Conservation (phyloP, 352 stramenopile species). For the Globisporangium emineosum region DNA sequence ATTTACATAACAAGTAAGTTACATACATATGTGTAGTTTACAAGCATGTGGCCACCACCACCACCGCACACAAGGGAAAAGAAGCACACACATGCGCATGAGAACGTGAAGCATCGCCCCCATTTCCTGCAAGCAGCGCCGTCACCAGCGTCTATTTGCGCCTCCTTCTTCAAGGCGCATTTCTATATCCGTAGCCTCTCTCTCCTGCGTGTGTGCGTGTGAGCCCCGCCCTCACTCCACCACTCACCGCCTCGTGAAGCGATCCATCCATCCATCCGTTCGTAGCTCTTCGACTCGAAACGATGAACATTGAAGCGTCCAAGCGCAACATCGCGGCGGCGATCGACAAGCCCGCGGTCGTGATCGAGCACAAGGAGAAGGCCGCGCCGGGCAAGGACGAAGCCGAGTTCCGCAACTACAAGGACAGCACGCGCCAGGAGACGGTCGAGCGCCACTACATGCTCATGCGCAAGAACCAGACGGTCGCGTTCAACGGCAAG, state of each 20-base stretch:
- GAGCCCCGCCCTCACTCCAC: neutral
- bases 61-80: neutral
- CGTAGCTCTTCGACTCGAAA: neutral
- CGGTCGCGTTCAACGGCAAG: slow-evolving; percentile 62
- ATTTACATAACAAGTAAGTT: neutral
- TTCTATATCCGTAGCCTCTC: neutral
- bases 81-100: neutral
- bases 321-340: neutral
- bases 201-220: neutral
- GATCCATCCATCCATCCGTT: neutral
- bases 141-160: neutral
- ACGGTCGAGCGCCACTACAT: slow-evolving; percentile 74
- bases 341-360: neutral
- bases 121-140: neutral
- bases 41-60: neutral
- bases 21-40: neutral
- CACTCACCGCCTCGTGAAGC: neutral
- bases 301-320: slow-evolving; percentile 16
- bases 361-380: slow-evolving; percentile 34
- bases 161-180: neutral
- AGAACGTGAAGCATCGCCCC: neutral
- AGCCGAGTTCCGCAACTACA: slow-evolving; percentile 81
- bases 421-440: slow-evolving; percentile 59
- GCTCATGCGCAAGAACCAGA: slow-evolving; percentile 77
- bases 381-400: slow-evolving; percentile 50